Evolutionary conservation across 768 basidiomycete genomes (phyloP), one percentile per base, ranked within the genome.

Genomic region (Hygrophorus russula): DNA sequence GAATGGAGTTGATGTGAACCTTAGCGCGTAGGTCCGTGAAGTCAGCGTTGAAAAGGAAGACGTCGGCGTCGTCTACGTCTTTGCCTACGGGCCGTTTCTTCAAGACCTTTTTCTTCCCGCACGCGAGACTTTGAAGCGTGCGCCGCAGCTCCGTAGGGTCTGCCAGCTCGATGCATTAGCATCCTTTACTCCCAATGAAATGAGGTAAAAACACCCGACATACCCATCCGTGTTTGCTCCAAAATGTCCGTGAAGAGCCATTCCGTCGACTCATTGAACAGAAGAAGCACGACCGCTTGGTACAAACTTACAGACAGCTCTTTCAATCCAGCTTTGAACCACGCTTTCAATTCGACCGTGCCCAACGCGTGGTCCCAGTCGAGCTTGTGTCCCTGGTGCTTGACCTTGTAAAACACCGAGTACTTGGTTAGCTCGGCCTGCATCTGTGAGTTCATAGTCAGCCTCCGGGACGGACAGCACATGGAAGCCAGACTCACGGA

Each of bases 1-100:
- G 96, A 39, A 99, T 94, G 15, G 92, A 87, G 56, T 92, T 94
- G 64, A 98, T 93, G 61, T 88, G 88, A 32, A 99, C 74, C 52
- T 82, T 87, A 30, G 78, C 62, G 33, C 76, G 71, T 5, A 82
- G 70, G 53, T 94, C 85, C 20, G 78, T 76, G 60, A 98, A 98
- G 7, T 77, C 77, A 24, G 72, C 65, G 58, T 97, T 96, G 67
- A 83, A 91, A 27, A 63, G 61, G 59, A 99, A 98, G 35, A 73
- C 57, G 54, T 98, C 96, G 1, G 59, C 65, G 28, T 82, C 76
- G 20, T 77, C 59, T 31, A 99, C 80, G 15, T 94, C 91, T 51
- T 72, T 77, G 5, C 90, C 86, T 0, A 60, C 57, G 0, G 94
- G 91, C 6, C 73, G 61, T 61, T 97, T 98, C 57, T 67, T 73